Percentiles rank a stretch among this genome's conserved stretches.
Conservation (phyloP, 2,329 filamentous ascomycete genomes). For the Talaromyces sp. region DNA sequence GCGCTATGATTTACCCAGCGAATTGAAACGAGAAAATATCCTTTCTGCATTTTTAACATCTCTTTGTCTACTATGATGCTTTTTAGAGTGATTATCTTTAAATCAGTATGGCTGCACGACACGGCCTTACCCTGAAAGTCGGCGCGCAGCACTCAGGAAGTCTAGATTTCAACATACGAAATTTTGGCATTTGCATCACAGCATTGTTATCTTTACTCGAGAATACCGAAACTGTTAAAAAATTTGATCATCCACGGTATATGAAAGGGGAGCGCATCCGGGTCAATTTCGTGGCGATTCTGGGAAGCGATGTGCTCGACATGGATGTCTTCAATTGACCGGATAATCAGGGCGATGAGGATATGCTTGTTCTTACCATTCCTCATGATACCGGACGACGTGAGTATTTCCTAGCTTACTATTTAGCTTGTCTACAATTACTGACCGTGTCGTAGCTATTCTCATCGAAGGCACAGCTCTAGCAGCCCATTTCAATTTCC, state of each 20-base stretch:
- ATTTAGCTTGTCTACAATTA: background rate
- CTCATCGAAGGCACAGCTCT: slow-evolving; percentile 14
- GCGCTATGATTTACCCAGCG: no score
- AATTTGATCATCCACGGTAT: slow-evolving; percentile 5
- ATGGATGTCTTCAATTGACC: slow-evolving; percentile 4
- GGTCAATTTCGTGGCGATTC: slow-evolving; percentile 6
- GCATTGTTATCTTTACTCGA: slow-evolving; percentile 13
- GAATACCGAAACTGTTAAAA: slow-evolving; percentile 9
- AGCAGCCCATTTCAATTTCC: slow-evolving; percentile 14
- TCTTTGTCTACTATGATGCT: no score
- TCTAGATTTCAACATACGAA: background rate
- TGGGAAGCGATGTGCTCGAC: slow-evolving; percentile 8
- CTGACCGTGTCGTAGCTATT: background rate
- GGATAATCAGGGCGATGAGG: background rate
- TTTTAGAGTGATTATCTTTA: no score
- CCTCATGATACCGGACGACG: slow-evolving; percentile 8
- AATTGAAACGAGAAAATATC: no score
- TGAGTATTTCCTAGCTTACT: background rate
- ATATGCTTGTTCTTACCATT: background rate
- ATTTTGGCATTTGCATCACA: slow-evolving; percentile 7
- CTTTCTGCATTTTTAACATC: no score
- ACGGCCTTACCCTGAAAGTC: background rate
- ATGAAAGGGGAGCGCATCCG: slow-evolving; percentile 9
- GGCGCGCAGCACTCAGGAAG: background rate
- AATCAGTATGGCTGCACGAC: background rate